Conservation (phyloP, 805 yeast species). For the Starmerella vitae region DNA sequence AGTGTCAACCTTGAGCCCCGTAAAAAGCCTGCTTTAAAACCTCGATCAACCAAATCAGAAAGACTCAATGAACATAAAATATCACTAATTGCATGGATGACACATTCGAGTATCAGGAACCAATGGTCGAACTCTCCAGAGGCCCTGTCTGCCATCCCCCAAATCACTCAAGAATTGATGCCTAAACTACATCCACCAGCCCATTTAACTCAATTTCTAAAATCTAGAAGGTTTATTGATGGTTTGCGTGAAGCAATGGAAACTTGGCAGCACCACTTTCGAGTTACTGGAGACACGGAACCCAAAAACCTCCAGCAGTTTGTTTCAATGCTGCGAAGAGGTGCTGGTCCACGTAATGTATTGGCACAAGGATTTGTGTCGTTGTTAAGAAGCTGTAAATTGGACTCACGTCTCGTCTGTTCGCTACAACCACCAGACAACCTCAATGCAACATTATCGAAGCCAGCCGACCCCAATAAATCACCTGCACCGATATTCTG, state of each 20-base stretch:
- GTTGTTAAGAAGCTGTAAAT: constrained; percentile 52
- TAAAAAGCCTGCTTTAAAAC: constrained; percentile 3
- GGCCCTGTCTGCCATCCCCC: constrained; percentile 32
- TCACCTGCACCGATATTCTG: constrained; percentile 54
- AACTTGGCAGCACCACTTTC: constrained; percentile 45
- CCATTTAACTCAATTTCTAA: constrained; percentile 35
- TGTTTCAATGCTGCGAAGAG: constrained; percentile 30
- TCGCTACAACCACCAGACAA: constrained; percentile 86
- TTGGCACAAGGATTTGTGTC: constrained; percentile 83
- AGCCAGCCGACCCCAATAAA: constrained; percentile 12
- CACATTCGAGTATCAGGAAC: constrained; percentile 59
- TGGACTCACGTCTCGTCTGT: constrained; percentile 61
- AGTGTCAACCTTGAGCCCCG: too few species aligned
- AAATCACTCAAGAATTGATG: constrained; percentile 35
- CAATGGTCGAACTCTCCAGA: constrained; percentile 50
- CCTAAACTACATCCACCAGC: constrained; percentile 37
- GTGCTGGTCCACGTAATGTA: constrained; percentile 60
- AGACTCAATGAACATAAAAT: constrained; percentile 47
- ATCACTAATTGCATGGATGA: constrained; percentile 43
- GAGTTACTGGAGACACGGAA: constrained; percentile 29
- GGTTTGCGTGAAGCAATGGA: constrained; percentile 56
- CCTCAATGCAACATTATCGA: constrained; percentile 6
- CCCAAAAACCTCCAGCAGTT: constrained; percentile 30
- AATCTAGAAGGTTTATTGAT: constrained; percentile 58
- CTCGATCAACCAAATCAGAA: too few species aligned